These are phyloP conservation scores for Pyricularia pennisetigena DNA, from an alignment of 2,329 filamentous ascomycete species.

Conservation along the genomic window DNA sequence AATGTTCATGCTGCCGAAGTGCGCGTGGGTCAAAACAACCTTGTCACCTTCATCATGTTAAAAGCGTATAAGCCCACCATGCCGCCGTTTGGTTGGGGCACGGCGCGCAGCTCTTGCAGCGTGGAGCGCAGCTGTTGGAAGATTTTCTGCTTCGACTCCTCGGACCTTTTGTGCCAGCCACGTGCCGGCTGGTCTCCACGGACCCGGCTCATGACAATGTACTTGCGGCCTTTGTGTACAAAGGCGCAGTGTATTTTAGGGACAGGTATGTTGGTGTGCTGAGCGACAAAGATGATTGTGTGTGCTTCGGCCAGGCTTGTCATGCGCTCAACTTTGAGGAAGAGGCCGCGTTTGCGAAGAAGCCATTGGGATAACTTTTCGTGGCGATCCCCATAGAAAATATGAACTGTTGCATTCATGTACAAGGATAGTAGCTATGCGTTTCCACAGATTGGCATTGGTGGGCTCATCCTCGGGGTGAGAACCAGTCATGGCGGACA, in stretches of 20 bases:
- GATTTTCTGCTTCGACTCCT: neutral
- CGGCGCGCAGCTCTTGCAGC: neutral
- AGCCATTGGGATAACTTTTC: neutral
- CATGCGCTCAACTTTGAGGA: neutral
- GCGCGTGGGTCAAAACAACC: too few species aligned
- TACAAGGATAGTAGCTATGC: neutral
- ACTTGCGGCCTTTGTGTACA: neutral
- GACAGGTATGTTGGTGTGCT: constrained; percentile 5
- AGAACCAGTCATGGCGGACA: too few species aligned
- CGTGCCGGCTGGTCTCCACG: neutral
- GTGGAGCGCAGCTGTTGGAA: neutral
- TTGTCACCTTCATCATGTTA: too few species aligned
- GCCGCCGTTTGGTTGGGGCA: neutral
- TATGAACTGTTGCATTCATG: neutral
- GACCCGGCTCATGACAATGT: constrained; percentile 6
- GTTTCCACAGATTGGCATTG: neutral
- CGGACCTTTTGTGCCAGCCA: neutral
- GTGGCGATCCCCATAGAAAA: neutral
- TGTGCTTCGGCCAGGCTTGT: neutral
- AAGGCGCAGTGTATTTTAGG: constrained; percentile 6
- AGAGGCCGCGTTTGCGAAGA: neutral
- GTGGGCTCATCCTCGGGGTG: neutral
- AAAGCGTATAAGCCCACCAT: neutral
- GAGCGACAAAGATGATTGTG: constrained; percentile 4
- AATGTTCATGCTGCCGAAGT: too few species aligned